Evolutionary conservation across 768 basidiomycete species (phyloP).

Genomic region (Russula compacta): DNA sequence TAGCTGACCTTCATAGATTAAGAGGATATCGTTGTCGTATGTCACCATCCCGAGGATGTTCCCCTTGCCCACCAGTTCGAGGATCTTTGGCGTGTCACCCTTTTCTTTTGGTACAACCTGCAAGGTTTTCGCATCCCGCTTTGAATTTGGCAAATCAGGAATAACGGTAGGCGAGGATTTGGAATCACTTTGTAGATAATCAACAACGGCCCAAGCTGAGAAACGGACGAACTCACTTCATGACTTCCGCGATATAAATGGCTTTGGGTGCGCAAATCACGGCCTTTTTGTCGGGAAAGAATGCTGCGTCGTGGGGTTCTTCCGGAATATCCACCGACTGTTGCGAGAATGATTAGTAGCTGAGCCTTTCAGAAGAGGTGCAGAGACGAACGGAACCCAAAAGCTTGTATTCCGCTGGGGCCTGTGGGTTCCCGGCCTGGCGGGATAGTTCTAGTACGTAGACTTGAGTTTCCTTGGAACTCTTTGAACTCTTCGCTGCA

Average conservation of each 20-base stretch:
- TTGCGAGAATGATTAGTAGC: background rate
- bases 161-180: background rate
- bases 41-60: background rate
- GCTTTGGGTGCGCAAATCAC: background rate
- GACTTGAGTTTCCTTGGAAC: background rate
- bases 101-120: background rate
- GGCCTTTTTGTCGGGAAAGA: background rate
- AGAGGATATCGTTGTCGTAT: background rate
- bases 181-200: background rate
- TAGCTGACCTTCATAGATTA: background rate
- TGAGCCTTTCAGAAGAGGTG: background rate
- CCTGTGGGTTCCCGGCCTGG: background rate
- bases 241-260: background rate
- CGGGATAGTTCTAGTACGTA: background rate
- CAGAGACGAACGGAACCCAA: background rate
- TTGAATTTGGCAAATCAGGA: background rate
- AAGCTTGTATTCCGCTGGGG: background rate
- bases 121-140: background rate
- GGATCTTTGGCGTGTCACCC: background rate
- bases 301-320: background rate
- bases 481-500: background rate
- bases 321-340: background rate
- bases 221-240: background rate
- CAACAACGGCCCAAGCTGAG: background rate
- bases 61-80: background rate